Evolutionary conservation across 2,329 filamentous ascomycete genomes (phyloP).

Genomic region (Clarireedia monteithiana): DNA sequence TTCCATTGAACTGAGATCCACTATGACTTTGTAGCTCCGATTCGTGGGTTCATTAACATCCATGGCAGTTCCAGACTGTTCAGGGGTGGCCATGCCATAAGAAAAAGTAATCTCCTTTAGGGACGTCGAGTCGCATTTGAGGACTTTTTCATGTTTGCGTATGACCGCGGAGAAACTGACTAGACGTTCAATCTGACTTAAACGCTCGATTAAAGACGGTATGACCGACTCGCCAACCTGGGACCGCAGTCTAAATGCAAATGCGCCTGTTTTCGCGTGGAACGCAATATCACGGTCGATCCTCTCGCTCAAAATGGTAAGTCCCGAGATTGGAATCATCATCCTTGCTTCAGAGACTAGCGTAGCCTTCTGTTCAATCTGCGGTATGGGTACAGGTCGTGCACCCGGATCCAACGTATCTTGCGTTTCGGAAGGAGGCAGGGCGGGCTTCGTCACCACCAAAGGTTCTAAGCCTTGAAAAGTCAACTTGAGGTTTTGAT

Average conservation of each 20-base stretch:
- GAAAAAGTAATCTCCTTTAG: slow-evolving; percentile 59
- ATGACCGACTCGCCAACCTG: slow-evolving; percentile 26
- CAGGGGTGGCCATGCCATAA: slow-evolving; percentile 42
- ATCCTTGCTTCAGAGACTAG: slow-evolving; percentile 28
- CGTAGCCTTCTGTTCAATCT: slow-evolving; percentile 19
- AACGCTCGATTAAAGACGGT: slow-evolving; percentile 22
- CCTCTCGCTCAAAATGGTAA: slow-evolving; percentile 23
- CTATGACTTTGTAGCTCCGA: slow-evolving; percentile 41
- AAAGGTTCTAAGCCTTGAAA: slow-evolving; percentile 35
- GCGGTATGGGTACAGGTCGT: neutral
- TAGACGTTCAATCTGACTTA: slow-evolving; percentile 57
- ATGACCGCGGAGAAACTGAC: slow-evolving; percentile 63
- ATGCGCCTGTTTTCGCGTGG: slow-evolving; percentile 21
- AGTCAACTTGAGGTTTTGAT: slow-evolving; percentile 32
- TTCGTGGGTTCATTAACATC: slow-evolving; percentile 12
- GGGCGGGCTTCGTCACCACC: neutral
- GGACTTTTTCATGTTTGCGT: slow-evolving; percentile 44
- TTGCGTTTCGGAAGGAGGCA: neutral
- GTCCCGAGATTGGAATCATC: slow-evolving; percentile 19
- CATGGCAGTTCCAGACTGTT: slow-evolving; percentile 14
- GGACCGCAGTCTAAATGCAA: slow-evolving; percentile 27
- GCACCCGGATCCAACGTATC: neutral
- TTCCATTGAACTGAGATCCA: slow-evolving; percentile 47
- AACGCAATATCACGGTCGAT: slow-evolving; percentile 29
- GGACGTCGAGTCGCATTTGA: slow-evolving; percentile 51